Evolutionary conservation across 257 asterid species (phyloP), one percentile per base, ranked within the genome.

Genomic region (Anisodus tanguticus): DNA sequence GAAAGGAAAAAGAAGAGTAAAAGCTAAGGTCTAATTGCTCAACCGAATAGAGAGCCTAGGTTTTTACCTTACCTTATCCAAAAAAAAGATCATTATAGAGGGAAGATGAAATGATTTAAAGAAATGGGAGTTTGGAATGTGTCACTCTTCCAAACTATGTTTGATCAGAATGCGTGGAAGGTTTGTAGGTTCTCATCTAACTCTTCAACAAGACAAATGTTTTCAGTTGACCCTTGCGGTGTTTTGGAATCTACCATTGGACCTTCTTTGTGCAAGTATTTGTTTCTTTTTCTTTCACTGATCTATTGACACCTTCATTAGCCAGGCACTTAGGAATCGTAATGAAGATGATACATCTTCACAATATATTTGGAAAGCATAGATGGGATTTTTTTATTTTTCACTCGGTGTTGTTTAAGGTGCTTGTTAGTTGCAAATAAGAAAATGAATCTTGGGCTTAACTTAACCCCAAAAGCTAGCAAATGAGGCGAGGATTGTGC

Each of bases 41-140:
- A 12, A 66, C 72, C 7, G n/a, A 66, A 45, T 66, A 66, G 45
- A 35, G 72, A 66, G 19, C 72, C 35, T 69, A 41, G 78, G 35
- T 70, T 70, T 70, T 31, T 31, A 31, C 35, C 35, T 1, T 31
- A 31, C 35, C 31, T 31, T 31, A 1, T 31, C 35, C 35, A 31
- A 31, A 31, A 31, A 31, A 31, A 31, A 31, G 35, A 70, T 41
- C 54, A 16, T 16, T 70, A 70, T 41, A 70, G 35, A 43, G 55
- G 78, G 31, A 16, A 70, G 54, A 69, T 70, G 78, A 70, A 70
- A 70, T 70, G 54, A 70, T 70, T 41, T 41, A 70, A 70, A 41
- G 78, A 70, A 70, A 70, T 9, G 55, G 55, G 31, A 70, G 31
- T 16, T 70, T 5, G 16, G 54, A 70, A 43, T 3, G 4, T 70